A percentile compares a stretch with the other conserved stretches of the same genome.
These are phyloP conservation scores for Raddia guianensis DNA, from an alignment of 176 grass and related monocot genomes.

Conservation along the genomic window DNA sequence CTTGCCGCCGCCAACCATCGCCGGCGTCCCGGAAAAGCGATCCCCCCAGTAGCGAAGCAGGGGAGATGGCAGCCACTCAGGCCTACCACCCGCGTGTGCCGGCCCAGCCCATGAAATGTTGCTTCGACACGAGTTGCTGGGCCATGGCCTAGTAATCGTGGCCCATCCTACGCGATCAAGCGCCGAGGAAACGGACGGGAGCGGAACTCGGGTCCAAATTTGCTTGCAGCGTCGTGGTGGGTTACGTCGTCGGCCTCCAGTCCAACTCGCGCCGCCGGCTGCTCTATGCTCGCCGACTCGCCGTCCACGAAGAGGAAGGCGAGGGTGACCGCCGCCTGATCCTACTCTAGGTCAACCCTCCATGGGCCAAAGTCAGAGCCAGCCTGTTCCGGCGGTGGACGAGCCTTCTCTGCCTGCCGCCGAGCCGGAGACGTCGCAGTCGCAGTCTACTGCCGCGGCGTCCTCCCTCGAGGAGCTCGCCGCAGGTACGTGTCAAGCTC, in stretches of 20 bases:
- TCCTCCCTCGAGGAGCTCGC: conserved; percentile 52
- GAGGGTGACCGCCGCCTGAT: neutral
- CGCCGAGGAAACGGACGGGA: neutral
- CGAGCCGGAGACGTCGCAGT: conserved; percentile 20
- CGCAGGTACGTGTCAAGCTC: conserved; percentile 46
- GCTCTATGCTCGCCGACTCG: conserved; percentile 13
- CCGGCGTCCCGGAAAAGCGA: conserved; percentile 15
- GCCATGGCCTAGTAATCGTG: neutral
- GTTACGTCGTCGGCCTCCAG: neutral
- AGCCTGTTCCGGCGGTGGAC: neutral
- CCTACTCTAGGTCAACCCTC: neutral
- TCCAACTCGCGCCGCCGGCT: neutral
- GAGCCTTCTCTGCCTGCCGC: conserved; percentile 20
- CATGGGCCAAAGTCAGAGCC: conserved; percentile 58
- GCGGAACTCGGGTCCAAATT: conserved; percentile 31
- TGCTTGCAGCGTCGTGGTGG: neutral
- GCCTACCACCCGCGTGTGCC: neutral
- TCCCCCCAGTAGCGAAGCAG: neutral
- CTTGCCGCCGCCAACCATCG: conserved; percentile 58
- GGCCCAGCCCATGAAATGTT: neutral
- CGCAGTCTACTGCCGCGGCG: conserved; percentile 30
- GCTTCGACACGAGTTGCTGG: neutral
- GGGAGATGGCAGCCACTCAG: neutral
- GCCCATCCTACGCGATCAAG: neutral
- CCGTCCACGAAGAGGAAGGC: conserved; percentile 1